phyloP scores from a whole-genome alignment of 495 filamentous ascomycete genomes.

The Aspergillus funiculosus region DNA sequence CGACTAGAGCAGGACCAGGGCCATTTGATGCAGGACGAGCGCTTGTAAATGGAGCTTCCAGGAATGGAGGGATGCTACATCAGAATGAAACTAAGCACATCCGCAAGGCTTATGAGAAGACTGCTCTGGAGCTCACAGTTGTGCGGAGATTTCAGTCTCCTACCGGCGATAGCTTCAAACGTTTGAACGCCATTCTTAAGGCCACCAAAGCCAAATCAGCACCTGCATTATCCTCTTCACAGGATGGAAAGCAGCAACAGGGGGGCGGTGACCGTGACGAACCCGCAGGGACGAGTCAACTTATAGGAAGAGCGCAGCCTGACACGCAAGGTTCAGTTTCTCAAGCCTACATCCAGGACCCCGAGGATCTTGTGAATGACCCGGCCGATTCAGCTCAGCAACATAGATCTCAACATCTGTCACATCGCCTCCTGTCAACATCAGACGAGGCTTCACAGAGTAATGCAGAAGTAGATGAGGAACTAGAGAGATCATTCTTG shows the following conservation, averaged over 20 bases:
- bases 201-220: conserved; percentile 31
- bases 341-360: conserved; percentile 30
- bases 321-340: conserved; percentile 26
- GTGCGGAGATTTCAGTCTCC: conserved; percentile 43
- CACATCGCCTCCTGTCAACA: conserved; percentile 37
- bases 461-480: conserved; percentile 20
- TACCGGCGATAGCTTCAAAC: conserved; percentile 38
- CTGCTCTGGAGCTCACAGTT: conserved; percentile 37
- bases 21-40: conserved; percentile 32
- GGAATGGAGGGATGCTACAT: conserved; percentile 27
- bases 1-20: conserved; percentile 23
- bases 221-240: conserved; percentile 30
- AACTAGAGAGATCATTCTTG: conserved; percentile 19
- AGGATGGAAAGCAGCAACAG: conserved; percentile 21
- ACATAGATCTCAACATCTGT: conserved; percentile 30
- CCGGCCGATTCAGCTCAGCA: conserved; percentile 24
- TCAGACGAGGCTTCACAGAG: conserved; percentile 33
- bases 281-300: conserved; percentile 24
- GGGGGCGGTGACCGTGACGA: conserved; percentile 15
- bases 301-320: conserved; percentile 16
- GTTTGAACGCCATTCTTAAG: conserved; percentile 28
- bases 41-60: conserved; percentile 30
- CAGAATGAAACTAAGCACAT: conserved; percentile 40
- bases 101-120: conserved; percentile 44
- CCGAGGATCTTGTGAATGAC: conserved; percentile 27